Conservation (phyloP, 371 early-diverging fungal genomes). For the Mucor ambiguus region DNA sequence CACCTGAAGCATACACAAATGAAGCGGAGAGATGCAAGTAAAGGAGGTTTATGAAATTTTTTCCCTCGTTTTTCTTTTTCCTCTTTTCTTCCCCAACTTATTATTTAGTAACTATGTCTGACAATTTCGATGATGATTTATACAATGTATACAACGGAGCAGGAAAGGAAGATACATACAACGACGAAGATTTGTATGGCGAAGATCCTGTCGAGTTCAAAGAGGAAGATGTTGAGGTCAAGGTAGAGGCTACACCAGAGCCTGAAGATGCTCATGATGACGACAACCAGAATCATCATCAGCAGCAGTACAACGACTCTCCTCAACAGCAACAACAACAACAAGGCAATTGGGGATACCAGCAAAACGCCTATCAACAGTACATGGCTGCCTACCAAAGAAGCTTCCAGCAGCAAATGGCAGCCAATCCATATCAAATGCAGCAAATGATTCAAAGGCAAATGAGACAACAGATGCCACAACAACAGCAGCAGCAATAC, state of each 20-base stretch:
- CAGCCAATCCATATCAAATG: constrained; percentile 32
- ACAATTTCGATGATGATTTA: constrained; percentile 49
- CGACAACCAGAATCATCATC: neutral
- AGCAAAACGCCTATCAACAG: constrained; percentile 27
- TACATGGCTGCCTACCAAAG: constrained; percentile 34
- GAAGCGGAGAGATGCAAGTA: neutral
- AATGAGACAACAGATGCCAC: constrained; percentile 21
- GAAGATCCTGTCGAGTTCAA: constrained; percentile 16
- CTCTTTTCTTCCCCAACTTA: neutral
- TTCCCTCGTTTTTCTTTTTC: neutral
- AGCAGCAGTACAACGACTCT: constrained; percentile 1
- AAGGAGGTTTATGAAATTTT: neutral
- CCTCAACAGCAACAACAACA: constrained; percentile 5
- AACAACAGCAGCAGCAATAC: constrained; percentile 14
- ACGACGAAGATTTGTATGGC: constrained; percentile 37
- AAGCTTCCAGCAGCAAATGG: constrained; percentile 38
- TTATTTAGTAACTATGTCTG: constrained; percentile 23
- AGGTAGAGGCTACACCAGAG: neutral
- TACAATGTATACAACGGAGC: constrained; percentile 42
- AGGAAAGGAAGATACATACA: constrained; percentile 36
- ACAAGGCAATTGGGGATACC: constrained; percentile 21
- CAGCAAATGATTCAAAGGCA: constrained; percentile 46
- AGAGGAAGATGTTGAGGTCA: constrained; percentile 10
- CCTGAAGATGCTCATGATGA: neutral
- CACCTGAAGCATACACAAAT: neutral